Base-by-base conservation (phyloP, 2,329 filamentous ascomycete genomes). In the Podosphaera fusca region DNA sequence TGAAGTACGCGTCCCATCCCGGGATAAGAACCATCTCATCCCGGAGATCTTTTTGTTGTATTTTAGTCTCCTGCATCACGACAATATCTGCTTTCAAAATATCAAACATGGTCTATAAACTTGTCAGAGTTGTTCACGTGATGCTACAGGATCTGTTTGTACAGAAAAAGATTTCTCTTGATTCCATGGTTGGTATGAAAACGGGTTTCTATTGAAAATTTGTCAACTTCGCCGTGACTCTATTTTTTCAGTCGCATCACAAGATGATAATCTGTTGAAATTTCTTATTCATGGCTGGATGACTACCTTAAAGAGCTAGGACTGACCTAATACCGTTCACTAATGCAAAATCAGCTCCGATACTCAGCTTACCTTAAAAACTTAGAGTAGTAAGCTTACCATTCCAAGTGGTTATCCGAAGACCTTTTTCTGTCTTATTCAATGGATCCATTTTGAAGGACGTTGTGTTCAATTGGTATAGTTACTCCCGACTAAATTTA, bases 1-100 rank as follows among this genome's bases (percentile, higher is more conserved):
- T 95, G 70, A 95, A 95, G 70, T 84, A 95, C 61, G 89, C 89
- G 67, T 98, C 92, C 90, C 90, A 98, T 10, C 92, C 92, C 0
- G 86, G 81, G 0, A 96, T 81, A 38, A 96, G 73, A 8, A 96
- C 89, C 87, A 96, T 96, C 64, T 96, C 92, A 74, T 96, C 92
- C 46, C 75, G 77, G 1, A 98, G 73, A 63, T 95, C 89, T 67
- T 95, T 95, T 58, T 84, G 78, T 67, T 96, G 92, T 46, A 96
- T 95, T 71, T 96, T 98, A 49, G 87, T 82, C 70, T 96, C 92
- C 69, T 98, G 92, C 74, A 96, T 88, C 58, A 95, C 77, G 21
- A 96, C 81, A 61, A 98, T 92, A 68, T 98, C 92, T 56, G 89
- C 82, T 67, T 92, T 85, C 5, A 98, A 77, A 49, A 84, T 85